Percentiles rank a stretch among this genome's conserved stretches.
phyloP scores from a whole-genome alignment of 1,284 basidiomycete species.

The Gomphus bonarii region DNA sequence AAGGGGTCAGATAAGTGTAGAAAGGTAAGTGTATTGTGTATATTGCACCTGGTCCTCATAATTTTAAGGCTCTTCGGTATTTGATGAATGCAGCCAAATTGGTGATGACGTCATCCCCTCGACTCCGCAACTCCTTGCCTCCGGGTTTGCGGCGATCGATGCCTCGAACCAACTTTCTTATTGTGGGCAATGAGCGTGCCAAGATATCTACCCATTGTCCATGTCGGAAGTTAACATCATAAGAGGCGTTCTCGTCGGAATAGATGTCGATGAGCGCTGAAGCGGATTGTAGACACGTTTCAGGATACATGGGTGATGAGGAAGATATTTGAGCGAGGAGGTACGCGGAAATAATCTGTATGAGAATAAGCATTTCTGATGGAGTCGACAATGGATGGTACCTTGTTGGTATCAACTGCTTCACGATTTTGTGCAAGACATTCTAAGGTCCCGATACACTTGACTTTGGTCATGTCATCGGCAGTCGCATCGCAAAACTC shows the following conservation, averaged over 20 bases:
- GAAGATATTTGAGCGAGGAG: conserved; percentile 35
- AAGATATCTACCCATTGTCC: conserved; percentile 44
- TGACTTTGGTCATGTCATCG: conserved; percentile 52
- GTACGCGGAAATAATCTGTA: conserved; percentile 59
- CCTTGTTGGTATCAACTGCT: conserved; percentile 62
- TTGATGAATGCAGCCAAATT: conserved; percentile 86
- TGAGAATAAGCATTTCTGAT: conserved; percentile 8
- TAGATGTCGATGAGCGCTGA: conserved; percentile 92
- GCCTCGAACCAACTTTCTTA: conserved; percentile 47
- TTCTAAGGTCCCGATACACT: conserved; percentile 76
- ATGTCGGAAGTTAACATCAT: conserved; percentile 74
- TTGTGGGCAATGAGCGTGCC: conserved; percentile 39
- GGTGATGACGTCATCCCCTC: conserved; percentile 68
- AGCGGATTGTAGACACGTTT: conserved; percentile 70
- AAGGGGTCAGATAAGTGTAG: too few relatives aligned
- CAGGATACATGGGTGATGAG: conserved; percentile 40
- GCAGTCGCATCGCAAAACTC: conserved; percentile 47
- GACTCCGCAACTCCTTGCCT: conserved; percentile 32
- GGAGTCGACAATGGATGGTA: conserved; percentile 23
- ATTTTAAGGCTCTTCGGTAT: conserved; percentile 58
- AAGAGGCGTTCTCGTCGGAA: conserved; percentile 79
- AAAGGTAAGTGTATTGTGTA: not conserved
- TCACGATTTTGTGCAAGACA: conserved; percentile 63
- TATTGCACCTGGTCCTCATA: conserved; percentile 14
- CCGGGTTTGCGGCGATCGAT: conserved; percentile 50